Base-by-base conservation (phyloP, 139 green algal species). In the Dunaliella primolecta region DNA sequence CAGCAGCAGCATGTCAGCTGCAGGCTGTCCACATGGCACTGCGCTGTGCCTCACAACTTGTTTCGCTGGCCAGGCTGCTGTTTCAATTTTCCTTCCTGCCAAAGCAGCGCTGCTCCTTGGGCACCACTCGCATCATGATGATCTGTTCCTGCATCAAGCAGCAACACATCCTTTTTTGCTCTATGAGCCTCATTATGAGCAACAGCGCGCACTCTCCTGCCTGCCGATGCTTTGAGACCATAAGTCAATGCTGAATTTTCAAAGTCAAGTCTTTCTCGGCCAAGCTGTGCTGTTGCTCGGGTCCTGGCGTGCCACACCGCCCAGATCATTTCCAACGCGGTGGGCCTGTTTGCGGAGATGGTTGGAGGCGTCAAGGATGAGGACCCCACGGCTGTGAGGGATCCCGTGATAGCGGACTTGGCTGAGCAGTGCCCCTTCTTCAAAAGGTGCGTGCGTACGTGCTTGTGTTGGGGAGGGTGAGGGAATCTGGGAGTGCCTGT, bases 341-440 rank as follows among this genome's bases (percentile, higher is more conserved):
- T 81, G 0, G 2, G 82, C 57, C 70, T 89, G 86, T 84, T 89
- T 30, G 75, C 36, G 7, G 86, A 89, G 71, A 82, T 84, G 86
- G 77, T 89, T 30, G 56, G 35, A 2, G 46, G 31, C 21, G 36
- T 89, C 7, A 38, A 71, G 25, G 86, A 87, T 34, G 72, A 72
- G 0, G 89, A 89, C n/a, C 82, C 85, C 1, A 34, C 84, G 2
- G 85, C 64, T 20, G 77, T 92, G 78, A 81, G 87, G 25, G 89
- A 93, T 78, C 82, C 84, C 0, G 87, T 89, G 56, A 84, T 93
- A 21, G 64, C 37, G 0, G 90, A 93, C 55, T 78, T 93, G 85
- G 87, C 83, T 7, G 84, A 91, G 55, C 82, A 86, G 78, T 91
- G 89, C 87, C 27, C 24, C 21, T 46, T 70, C 25, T 83, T 38